A percentile compares a stretch with the other conserved stretches of the same genome.
Evolutionary conservation across 2,329 filamentous ascomycete species (phyloP).

Genomic region (Apiospora kogelbergensis): DNA sequence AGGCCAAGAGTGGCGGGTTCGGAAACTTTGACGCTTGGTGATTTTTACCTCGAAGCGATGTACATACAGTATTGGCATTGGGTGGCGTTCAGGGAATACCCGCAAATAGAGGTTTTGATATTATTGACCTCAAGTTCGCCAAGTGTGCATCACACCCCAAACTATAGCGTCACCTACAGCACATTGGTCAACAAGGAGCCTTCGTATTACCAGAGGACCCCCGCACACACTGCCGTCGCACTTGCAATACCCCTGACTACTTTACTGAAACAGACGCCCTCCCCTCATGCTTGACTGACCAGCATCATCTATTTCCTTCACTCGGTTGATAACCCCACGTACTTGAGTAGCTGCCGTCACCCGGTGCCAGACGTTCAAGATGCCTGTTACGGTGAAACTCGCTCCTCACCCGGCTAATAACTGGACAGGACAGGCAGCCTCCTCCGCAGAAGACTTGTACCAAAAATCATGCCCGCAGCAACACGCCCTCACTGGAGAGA

Average conservation of each 20-base stretch:
- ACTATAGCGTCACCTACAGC: no score
- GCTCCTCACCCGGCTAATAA: not conserved
- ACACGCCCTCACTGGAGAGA: not conserved
- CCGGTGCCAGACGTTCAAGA: not conserved
- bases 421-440: not conserved
- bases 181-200: no score
- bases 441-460: not conserved
- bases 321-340: not conserved
- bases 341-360: not conserved
- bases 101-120: not conserved
- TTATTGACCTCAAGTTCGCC: not conserved
- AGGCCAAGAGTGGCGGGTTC: slow-evolving; percentile 76
- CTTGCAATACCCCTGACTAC: not conserved
- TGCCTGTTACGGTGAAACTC: not conserved
- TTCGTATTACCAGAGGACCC: not conserved
- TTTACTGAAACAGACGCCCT: not conserved
- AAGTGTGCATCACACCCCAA: no score
- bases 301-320: not conserved
- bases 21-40: slow-evolving; percentile 95
- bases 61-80: not conserved
- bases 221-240: not conserved
- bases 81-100: slow-evolving; percentile 6
- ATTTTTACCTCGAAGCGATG: slow-evolving; percentile 16
- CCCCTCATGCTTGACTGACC: not conserved
- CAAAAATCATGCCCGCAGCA: not conserved